A percentile compares a stretch with the other conserved stretches of the same genome.
phyloP scores from a whole-genome alignment of 202 grass and related monocot genomes.

The Zizania palustris region DNA sequence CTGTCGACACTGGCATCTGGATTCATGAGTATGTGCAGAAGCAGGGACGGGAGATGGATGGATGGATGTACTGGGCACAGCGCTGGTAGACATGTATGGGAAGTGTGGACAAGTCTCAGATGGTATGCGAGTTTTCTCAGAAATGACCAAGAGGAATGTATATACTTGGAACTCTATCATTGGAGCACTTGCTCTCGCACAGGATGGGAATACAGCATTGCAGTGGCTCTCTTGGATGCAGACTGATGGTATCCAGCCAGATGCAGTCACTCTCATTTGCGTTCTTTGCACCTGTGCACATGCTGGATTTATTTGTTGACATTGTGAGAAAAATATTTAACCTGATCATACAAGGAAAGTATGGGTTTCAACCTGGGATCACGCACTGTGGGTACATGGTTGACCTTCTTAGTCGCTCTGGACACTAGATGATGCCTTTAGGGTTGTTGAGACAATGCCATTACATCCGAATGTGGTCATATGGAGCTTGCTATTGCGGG shows the following conservation, averaged over 20 bases:
- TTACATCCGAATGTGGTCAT: conserved; percentile 53
- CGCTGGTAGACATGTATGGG: conserved; percentile 69
- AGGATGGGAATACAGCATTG: conserved; percentile 49
- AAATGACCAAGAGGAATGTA: conserved; percentile 61
- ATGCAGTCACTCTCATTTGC: conserved; percentile 55
- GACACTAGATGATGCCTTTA: conserved; percentile 50
- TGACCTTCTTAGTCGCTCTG: conserved; percentile 55
- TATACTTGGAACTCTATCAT: conserved; percentile 65
- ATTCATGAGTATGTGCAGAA: conserved; percentile 58
- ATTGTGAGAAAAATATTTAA: conserved; percentile 57
- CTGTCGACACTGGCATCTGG: conserved; percentile 54
- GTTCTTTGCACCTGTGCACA: conserved; percentile 56
- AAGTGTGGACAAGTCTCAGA: conserved; percentile 57
- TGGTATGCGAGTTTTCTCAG: conserved; percentile 39
- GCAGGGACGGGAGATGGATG: conserved; percentile 58
- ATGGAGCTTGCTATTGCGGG: conserved; percentile 59
- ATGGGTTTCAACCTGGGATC: conserved; percentile 59
- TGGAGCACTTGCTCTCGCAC: conserved; percentile 43
- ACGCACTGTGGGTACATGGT: conserved; percentile 72
- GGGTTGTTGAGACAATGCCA: conserved; percentile 53
- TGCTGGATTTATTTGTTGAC: conserved; percentile 54
- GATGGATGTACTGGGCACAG: conserved; percentile 61
- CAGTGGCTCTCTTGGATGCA: conserved; percentile 55
- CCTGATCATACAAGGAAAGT: conserved; percentile 44
- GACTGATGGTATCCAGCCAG: conserved; percentile 44